Evolutionary conservation across 2,329 filamentous ascomycete species (phyloP), one percentile per base, ranked within the genome.

Genomic region (Alternaria viburni): DNA sequence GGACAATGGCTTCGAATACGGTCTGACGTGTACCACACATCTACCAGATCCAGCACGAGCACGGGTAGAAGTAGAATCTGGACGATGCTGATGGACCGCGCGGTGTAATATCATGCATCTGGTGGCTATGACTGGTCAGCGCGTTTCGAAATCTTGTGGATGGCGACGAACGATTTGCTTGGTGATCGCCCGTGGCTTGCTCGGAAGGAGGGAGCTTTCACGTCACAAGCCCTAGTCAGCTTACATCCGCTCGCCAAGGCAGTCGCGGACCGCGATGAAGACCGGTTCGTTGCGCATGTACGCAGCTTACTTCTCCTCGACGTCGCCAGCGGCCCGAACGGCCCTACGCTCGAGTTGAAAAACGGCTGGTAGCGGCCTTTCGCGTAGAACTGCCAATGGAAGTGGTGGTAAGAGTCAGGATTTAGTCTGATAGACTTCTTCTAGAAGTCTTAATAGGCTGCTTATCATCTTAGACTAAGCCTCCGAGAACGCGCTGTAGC

Each of bases 221-320:
- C 30, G 54, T 63, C 61, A 64, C 57, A 61, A 59, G 60, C 54
- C 30, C 52, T 43, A 58, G 64, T 66, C 61, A 66, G 61, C 64
- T 64, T 57, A 66, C 61, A 61, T 55, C 36, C 57, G 50, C 61
- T 64, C 57, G 61, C 43, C 45, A 62, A 44, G 28, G 41, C 26
- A 23, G 26, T 47, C 26, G 54, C 59, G 59, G 50, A 62, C 62
- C 59, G 59, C 59, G 49, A 41, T 50, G 19, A 51, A 30, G 13
- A 57, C 49, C 45, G 32, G 50, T 58, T 62, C 30, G 13, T 19
- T 54, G 36, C 44, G 41, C 54, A 50, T 23, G 36, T 36, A 51
- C 36, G 54, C 36, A 47, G 59, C 55, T 58, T 47, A 61, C 43
- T 23, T 5, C 30, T 45, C 4, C 9, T 41, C 36, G 21, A 56